Base-by-base conservation (phyloP, 2,329 filamentous ascomycete species). In the Penicillium crustosum region DNA sequence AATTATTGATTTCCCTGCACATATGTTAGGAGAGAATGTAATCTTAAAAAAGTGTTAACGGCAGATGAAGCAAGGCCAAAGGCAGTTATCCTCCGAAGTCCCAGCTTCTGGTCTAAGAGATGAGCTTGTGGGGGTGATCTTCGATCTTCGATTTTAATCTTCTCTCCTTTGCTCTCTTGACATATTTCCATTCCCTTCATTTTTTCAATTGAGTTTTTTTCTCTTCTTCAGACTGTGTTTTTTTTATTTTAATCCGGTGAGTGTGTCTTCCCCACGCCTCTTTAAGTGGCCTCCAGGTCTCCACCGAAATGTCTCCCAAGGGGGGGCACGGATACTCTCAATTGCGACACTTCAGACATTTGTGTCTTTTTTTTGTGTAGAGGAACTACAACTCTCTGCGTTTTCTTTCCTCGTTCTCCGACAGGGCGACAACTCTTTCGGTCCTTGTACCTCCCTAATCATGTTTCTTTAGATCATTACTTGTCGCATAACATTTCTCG, bases 201-300 rank as follows among this genome's bases (percentile, higher is more conserved):
- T 51, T 52, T 49, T 49, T 13, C 19, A 13, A 31, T 50, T 52
- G 47, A 9, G 29, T 15, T 35, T 41, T 54, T 47, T 15, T 43
- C 39, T 41, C 49, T 42, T 41, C 49, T 53, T 43, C 15, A 2
- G 2, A n/a, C 9, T 25, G 33, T 48, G 44, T 33, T 6, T 15
- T 38, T 55, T 53, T 44, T 53, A 39, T 54, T 52, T 42, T 48
- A 53, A 53, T 44, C 60, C 52, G 38, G 66, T 67, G 55, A 67
- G 62, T 62, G 29, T 35, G n/a, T 48, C 49, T 69, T 67, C 66
- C 68, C 70, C 68, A 69, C 69, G 65, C 62, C 69, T 70, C 59
- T 33, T 33, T 64, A 67, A 67, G 53, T 58, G 57, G 58, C 64
- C 33, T 35, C 15, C 33, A 13, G 61, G 65, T 66, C 70, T 71